Percentiles rank a stretch among this genome's conserved stretches.
Evolutionary conservation across 768 basidiomycete genomes (phyloP).

Genomic region (Boletus sp.): DNA sequence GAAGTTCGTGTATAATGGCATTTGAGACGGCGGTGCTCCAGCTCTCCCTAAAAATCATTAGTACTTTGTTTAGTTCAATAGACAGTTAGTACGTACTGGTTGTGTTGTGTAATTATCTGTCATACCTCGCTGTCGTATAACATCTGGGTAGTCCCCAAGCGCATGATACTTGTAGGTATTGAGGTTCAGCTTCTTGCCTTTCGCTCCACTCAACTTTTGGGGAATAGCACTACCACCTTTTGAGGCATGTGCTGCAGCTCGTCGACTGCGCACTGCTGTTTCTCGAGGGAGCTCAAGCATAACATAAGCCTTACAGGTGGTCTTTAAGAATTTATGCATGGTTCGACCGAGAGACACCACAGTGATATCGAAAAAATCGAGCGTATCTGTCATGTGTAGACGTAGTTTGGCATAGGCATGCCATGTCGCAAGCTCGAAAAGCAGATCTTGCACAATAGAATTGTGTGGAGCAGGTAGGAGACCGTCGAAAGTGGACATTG

Average conservation of each 20-base stretch:
- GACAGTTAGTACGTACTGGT: neutral
- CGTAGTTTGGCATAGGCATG: neutral
- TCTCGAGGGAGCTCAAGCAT: neutral
- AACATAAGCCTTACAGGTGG: neutral
- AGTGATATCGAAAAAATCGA: neutral
- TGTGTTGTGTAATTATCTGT: neutral
- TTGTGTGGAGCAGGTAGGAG: neutral
- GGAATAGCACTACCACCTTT: too few species aligned
- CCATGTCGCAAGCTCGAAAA: neutral
- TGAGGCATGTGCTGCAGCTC: neutral
- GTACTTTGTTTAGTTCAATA: neutral
- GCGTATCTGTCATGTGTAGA: neutral
- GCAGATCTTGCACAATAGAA: neutral
- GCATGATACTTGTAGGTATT: too few species aligned
- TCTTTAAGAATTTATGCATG: neutral
- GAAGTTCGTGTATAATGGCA: neutral
- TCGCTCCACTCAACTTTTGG: neutral
- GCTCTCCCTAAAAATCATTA: neutral
- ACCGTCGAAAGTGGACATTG: neutral
- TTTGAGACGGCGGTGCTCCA: neutral
- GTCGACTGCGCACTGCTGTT: neutral
- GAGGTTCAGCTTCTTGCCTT: neutral
- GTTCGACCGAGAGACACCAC: neutral
- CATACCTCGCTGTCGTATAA: neutral
- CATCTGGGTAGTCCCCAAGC: too few species aligned